Evolutionary conservation across 768 basidiomycete species (phyloP).

Genomic region (Suillus decipiens): DNA sequence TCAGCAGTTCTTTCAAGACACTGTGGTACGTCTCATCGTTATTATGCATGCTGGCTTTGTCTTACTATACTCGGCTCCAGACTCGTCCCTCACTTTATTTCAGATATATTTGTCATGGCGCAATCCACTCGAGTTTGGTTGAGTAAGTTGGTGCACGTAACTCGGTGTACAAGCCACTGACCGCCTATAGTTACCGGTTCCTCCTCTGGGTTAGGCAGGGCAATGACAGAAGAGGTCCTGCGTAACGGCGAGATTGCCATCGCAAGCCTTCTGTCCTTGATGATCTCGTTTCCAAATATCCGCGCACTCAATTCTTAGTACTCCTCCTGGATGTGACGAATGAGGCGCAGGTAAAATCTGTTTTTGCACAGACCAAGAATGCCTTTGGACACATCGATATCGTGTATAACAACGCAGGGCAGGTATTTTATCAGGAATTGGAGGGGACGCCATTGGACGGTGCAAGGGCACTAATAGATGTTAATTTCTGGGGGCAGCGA

Average conservation of each 20-base stretch:
- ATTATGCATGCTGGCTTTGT: not conserved
- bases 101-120: not conserved
- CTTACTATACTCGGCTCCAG: not conserved
- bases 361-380: constrained; percentile 23
- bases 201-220: constrained; percentile 41
- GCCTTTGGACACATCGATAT: constrained; percentile 31
- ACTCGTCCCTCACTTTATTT: not conserved
- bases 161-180: not conserved
- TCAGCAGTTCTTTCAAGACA: not conserved
- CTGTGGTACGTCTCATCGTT: not conserved
- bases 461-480: constrained; percentile 24
- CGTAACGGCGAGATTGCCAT: constrained; percentile 38
- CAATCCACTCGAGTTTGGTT: not conserved
- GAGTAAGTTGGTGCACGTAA: not conserved
- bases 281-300: constrained; percentile 3
- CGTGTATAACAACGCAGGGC: constrained; percentile 39
- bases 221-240: constrained; percentile 34
- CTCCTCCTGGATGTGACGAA: constrained; percentile 31
- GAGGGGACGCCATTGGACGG: not conserved
- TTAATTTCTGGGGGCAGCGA: constrained; percentile 46
- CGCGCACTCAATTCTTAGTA: constrained; percentile 22
- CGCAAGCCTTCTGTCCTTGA: constrained; percentile 37
- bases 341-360: constrained; percentile 20
- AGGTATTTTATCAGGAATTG: constrained; percentile 10
- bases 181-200: constrained; percentile 38